Base-by-base conservation (phyloP, 1,284 basidiomycete species). In the Sporisorium graminicola region DNA sequence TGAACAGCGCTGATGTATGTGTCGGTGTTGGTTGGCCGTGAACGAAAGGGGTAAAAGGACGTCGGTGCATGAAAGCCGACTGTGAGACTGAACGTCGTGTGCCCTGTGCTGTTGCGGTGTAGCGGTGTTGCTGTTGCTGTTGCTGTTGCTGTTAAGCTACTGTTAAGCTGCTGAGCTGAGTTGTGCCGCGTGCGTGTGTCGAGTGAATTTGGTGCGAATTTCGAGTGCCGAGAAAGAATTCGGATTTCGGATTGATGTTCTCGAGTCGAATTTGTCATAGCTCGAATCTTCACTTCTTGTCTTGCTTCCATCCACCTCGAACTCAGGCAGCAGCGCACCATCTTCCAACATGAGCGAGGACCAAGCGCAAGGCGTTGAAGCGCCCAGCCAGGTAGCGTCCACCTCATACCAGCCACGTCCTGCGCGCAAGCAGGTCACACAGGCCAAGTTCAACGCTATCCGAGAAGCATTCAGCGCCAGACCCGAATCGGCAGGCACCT, bases 341-440 rank as follows among this genome's bases (percentile, higher is more conserved):
- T 5, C 26, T 20, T 33, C 33, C 20, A 65, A n/a, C 29, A 74
- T 74, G 71, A 74, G 72, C 51, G 66, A 68, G 27, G 42, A 44
- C 1, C 42, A 52, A 13, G 49, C 27, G 12, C 40, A 64, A 35
- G 29, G 44, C 29, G 27, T 14, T 2, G 52, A 67, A 22, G 52
- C 53, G 42, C 49, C 52, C 0, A 24, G 29, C 2, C 70, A 67
- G 24, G 65, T 69, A 18, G 72, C 66, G 3, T 74, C 72, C 7
- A 74, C 72, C 8, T 74, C 72, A n/a, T 76, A 75, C 43, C 68
- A 73, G 29, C 74, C 81, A 18, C 71, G 78, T 3, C 82, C 83
- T 0, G 82, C 83, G 4, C 77, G 83, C 24, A 76, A 77, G 50
- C 83, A 85, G 52, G 81, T 85, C n/a, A 72, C 82, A 0, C 20